Base-by-base conservation (phyloP, 2,329 filamentous ascomycete species). In the Trichoderma guizhouense region DNA sequence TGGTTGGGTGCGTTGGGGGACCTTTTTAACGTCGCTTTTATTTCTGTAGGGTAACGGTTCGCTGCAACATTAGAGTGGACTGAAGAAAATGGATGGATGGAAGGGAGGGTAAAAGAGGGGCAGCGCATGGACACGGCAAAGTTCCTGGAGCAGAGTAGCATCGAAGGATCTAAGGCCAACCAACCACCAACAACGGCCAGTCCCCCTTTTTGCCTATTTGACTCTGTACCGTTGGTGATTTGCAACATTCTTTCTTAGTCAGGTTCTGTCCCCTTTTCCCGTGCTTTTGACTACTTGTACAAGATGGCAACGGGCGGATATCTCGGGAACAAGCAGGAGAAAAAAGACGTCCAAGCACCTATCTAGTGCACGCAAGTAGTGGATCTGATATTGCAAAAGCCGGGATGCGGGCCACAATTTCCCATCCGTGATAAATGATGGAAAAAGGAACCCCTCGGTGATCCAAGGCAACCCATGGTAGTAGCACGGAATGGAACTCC, bases 41-140 rank as follows among this genome's bases (percentile, higher is more conserved):
- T 66, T 39, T 24, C 15, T 63, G 68, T 64, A 71, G 58, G 68
- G 68, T 71, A 71, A 55, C 60, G 7, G 47, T 47, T 43, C 60
- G 60, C 18, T 71, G 68, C 60, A 71, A 71, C 68, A 63, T 57
- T 39, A 15, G 62, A 55, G 24, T 51, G 53, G 61, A 36, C 47
- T 65, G 62, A 66, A 34, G 61, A 34, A 66, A 36, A 53, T 69
- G 66, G 43, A 69, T 53, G 36, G 58, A 28, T 32, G 47, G 58
- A 43, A 47, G 30, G 53, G 32, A 69, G 66, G 66, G 57, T 69
- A 69, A 69, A 69, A 69, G 67, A 69, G 67, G 67, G 67, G 67
- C 67, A 39, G 26, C 66, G 55, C 24, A 65, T 34, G 26, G 62
- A 32, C 39, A 51, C 24, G 43, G 43, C 43, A 55, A 66, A 51